Percentiles rank a stretch among this genome's conserved stretches.
Evolutionary conservation across 208 protist genomes (phyloP).

Genomic region (Herpetomonas samuelpessoai): DNA sequence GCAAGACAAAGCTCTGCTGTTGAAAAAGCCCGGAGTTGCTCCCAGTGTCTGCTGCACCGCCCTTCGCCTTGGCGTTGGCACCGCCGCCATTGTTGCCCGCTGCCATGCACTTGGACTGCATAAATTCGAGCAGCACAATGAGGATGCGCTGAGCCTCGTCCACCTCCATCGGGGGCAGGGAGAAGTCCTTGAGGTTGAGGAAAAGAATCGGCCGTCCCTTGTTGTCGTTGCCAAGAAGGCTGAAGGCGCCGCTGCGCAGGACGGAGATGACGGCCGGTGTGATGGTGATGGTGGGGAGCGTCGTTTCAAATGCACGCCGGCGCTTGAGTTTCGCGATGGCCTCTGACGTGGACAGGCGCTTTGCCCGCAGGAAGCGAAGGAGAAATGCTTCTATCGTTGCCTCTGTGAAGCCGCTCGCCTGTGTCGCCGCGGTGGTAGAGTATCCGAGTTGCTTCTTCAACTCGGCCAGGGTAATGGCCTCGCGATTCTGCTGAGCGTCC

Average conservation of each 20-base stretch:
- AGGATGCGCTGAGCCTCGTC: constrained; percentile 57
- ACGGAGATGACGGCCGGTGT: constrained; percentile 39
- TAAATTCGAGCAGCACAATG: constrained; percentile 70
- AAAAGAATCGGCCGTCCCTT: constrained; percentile 50
- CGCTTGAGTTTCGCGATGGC: constrained; percentile 53
- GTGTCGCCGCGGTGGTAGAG: too few species aligned
- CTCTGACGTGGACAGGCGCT: constrained; percentile 28
- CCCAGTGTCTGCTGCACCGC: constrained; percentile 7
- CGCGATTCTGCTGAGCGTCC: too few species aligned
- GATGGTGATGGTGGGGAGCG: constrained; percentile 50
- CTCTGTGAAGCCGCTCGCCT: too few species aligned
- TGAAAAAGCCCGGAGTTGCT: too few species aligned
- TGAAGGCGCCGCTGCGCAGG: constrained; percentile 48
- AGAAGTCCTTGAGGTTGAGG: constrained; percentile 40
- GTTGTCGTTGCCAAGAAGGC: constrained; percentile 40
- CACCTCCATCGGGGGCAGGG: constrained; percentile 26
- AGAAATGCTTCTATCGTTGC: constrained; percentile 48
- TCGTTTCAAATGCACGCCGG: constrained; percentile 55
- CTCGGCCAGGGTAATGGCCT: constrained; percentile 31
- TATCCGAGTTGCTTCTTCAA: constrained; percentile 28
- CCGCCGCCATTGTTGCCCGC: constrained; percentile 24
- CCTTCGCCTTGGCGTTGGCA: too few species aligned
- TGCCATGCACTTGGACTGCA: constrained; percentile 48
- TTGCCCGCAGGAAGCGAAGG: constrained; percentile 51
- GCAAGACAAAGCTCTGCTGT: constrained; percentile 55